phyloP scores from a whole-genome alignment of 768 basidiomycete species.

The Russula abietina region DNA sequence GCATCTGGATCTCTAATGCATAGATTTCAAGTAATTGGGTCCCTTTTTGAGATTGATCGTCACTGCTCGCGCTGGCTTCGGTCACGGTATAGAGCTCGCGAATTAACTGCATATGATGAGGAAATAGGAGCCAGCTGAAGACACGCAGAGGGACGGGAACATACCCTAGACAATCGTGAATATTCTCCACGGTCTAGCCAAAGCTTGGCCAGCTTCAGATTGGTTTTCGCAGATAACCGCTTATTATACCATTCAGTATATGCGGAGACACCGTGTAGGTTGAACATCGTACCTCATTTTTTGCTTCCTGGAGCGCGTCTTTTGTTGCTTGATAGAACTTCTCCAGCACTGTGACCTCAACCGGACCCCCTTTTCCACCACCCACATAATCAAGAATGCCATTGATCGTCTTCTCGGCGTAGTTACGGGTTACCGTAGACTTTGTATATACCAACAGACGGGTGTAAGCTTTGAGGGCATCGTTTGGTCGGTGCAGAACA shows the following conservation, averaged over 20 bases:
- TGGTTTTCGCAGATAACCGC: slow-evolving; percentile 93
- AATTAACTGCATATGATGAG: slow-evolving; percentile 48
- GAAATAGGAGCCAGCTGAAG: background rate
- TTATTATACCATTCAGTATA: slow-evolving; percentile 29
- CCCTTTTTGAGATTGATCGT: slow-evolving; percentile 86
- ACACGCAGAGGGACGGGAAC: slow-evolving; percentile 9
- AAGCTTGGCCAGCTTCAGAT: slow-evolving; percentile 92
- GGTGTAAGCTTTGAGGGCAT: slow-evolving; percentile 82
- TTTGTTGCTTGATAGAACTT: slow-evolving; percentile 94
- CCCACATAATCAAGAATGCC: slow-evolving; percentile 97
- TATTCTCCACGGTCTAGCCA: slow-evolving; percentile 97
- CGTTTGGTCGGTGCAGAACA: slow-evolving; percentile 65
- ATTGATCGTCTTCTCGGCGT: slow-evolving; percentile 98
- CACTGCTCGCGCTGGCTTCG: slow-evolving; percentile 53
- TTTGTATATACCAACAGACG: slow-evolving; percentile 90
- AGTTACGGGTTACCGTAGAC: slow-evolving; percentile 89
- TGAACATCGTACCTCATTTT: slow-evolving; percentile 69
- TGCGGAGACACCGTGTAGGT: background rate
- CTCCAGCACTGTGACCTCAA: slow-evolving; percentile 84
- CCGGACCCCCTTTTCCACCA: slow-evolving; percentile 70
- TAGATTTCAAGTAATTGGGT: slow-evolving; percentile 95
- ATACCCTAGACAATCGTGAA: slow-evolving; percentile 69
- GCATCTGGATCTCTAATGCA: slow-evolving; percentile 99
- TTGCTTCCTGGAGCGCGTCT: slow-evolving; percentile 83
- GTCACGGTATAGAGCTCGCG: slow-evolving; percentile 70